Base-by-base conservation (phyloP, 1,139 yeast species). In the Debaryomyces singareniensis region DNA sequence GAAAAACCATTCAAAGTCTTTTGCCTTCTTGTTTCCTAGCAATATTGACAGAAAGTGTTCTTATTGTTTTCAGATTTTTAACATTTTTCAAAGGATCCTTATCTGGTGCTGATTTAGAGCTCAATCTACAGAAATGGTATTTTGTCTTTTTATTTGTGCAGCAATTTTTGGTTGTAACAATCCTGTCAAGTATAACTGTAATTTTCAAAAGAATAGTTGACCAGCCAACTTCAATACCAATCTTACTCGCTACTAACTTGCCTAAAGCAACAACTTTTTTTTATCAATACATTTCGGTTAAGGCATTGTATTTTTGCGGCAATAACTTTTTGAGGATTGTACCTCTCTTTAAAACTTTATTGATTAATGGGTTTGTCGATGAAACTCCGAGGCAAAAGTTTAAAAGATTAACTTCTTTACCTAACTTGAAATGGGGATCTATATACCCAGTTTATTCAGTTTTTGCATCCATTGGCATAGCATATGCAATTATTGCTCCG, bases 251-350 rank as follows among this genome's bases (percentile, higher is more conserved):
- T 0, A 64, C 71, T 4, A 83, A 84, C 44, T 58, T 85, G 27
- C 95, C 95, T 0, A 82, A 80, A 45, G 79, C 93, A 14, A 82
- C 94, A 2, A 82, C 80, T 31, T 85, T 85, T 45, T 85, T 84
- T 55, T 78, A 79, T 47, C 82, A 87, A 4, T 82, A 77, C 43
- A 62, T 84, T 20, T 62, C 85, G 1, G 60, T 85, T 25, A 77
- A 83, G 51, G 91, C 94, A 0, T 60, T 85, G 36, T 69, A 87
- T 1, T 72, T 79, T 40, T 74, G 81, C 41, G 94, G 94, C 0
- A 75, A 71, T 35, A 76, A 75, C 39, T 65, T 84, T 29, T 46
- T 83, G 16, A 72, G 80, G 44, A 58, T 75, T 11, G 68, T 63
- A 31, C 68, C 68, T 24, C 51, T 82, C 21, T 33, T 71, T 3